phyloP scores from a whole-genome alignment of 306 rosid species.

The Rosa multiflora region DNA sequence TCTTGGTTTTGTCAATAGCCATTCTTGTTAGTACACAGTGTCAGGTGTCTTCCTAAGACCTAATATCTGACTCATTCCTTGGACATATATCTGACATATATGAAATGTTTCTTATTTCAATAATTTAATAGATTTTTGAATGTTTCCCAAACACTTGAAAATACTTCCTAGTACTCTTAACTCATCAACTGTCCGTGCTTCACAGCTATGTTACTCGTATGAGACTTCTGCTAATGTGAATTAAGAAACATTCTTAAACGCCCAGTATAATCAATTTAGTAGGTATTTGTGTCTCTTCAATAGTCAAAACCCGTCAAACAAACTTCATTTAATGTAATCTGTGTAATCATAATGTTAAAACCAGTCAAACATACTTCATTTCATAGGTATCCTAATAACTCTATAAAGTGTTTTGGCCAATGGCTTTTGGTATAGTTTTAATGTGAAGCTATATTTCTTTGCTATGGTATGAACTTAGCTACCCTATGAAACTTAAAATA shows the following conservation, averaged over 20 bases:
- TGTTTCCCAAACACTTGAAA: background rate
- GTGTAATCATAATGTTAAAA: background rate
- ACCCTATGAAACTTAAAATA: background rate
- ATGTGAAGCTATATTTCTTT: background rate
- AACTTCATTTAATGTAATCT: background rate
- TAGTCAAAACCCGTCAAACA: background rate
- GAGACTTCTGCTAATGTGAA: background rate
- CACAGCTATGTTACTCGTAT: background rate
- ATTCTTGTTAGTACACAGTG: background rate
- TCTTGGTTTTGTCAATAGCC: background rate
- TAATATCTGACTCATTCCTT: background rate
- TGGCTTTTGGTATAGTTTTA: constrained; percentile 1
- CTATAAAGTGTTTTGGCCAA: background rate
- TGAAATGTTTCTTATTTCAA: background rate
- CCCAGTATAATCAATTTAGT: background rate
- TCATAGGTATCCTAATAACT: background rate
- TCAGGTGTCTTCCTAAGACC: background rate
- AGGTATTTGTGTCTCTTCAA: background rate
- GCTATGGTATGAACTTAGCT: background rate
- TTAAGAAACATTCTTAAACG: no score
- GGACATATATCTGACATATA: background rate
- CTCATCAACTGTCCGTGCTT: background rate
- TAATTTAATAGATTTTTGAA: background rate
- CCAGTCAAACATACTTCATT: background rate
- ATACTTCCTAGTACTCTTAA: background rate